Percentiles rank a stretch among this genome's conserved stretches.
Conservation (phyloP, 805 yeast species). For the Candida yuanshanica region DNA sequence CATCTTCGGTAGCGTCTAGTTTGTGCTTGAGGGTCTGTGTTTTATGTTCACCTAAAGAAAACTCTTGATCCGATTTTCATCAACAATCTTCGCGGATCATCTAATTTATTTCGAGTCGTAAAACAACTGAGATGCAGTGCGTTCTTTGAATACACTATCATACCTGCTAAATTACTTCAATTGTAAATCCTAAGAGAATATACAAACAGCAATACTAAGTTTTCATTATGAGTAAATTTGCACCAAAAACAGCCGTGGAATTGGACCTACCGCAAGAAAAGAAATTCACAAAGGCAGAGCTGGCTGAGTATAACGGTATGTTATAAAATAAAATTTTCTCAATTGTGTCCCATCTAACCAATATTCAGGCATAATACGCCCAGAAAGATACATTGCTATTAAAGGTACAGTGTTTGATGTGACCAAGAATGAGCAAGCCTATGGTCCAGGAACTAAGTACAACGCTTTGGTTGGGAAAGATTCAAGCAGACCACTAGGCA, state of each 20-base stretch:
- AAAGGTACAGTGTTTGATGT: slow-evolving; percentile 80
- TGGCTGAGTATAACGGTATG: slow-evolving; percentile 42
- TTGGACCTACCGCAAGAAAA: slow-evolving; percentile 47
- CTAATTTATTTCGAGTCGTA: too few relatives aligned
- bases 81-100: too few relatives aligned
- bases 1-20: too few relatives aligned
- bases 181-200: too few relatives aligned
- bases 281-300: slow-evolving; percentile 36
- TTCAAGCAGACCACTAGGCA: slow-evolving; percentile 70
- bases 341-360: neutral
- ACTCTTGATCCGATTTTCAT: too few relatives aligned
- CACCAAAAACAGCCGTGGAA: slow-evolving; percentile 49
- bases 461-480: slow-evolving; percentile 71
- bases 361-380: slow-evolving; percentile 28
- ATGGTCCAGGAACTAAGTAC: slow-evolving; percentile 75
- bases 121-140: neutral
- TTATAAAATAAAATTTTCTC: neutral
- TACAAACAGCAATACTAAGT: too few relatives aligned
- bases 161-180: too few relatives aligned
- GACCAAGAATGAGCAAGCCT: slow-evolving; percentile 53
- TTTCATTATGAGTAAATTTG: slow-evolving; percentile 29
- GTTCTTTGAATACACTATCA: too few relatives aligned
- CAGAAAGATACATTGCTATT: slow-evolving; percentile 63
- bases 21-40: too few relatives aligned
- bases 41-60: too few relatives aligned